Base-by-base conservation (phyloP, 257 asterid genomes). In the Nicotiana tomentosiformis region DNA sequence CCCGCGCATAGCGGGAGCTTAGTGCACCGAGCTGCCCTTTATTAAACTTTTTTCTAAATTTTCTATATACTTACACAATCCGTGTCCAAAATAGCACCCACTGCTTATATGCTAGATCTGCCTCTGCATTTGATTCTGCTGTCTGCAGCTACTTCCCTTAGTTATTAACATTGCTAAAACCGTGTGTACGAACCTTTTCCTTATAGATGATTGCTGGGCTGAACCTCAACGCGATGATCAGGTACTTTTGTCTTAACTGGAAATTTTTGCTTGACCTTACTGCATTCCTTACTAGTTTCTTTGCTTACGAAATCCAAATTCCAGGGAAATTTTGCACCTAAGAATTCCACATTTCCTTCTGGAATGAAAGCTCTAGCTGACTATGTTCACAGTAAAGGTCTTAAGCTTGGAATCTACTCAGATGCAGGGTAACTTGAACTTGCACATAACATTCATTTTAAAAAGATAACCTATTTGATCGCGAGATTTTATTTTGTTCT, bases 301-400 rank as follows among this genome's bases (percentile, higher is more conserved):
- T 39, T 53, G 66, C 7, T 49, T 55, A 37, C 8, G 29, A 61
- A 37, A 17, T 23, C 57, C 62, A 32, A 58, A 26, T 79, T 4
- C 85, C 92, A 96, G 99, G 99, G 97, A 80, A 69, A 67, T 85
- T 86, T 96, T 30, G 96, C 91, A 82, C 90, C 99, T 8, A 94
- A 88, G 79, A 94, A 91, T 0, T 83, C 91, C 39, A 94, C 96
- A 68, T 96, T 94, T 80, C 99, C 99, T n/a, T 93, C 97, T 18
- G 99, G 99, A 23, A 93, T 96, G 5, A 94, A 96, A 89, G 98
- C 97, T 64, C 84, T 96, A 80, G 96, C 99, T 1, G 96, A 94
- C 80, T 96, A 94, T 79, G 97, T 96, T 55, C 98, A 96, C 80
- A 86, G 91, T 90, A 96, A 90, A 90, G 97, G 98, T 30, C 99